Evolutionary conservation across 176 grass and related monocot genomes (phyloP).

Genomic region (Panicum miliaceum): DNA sequence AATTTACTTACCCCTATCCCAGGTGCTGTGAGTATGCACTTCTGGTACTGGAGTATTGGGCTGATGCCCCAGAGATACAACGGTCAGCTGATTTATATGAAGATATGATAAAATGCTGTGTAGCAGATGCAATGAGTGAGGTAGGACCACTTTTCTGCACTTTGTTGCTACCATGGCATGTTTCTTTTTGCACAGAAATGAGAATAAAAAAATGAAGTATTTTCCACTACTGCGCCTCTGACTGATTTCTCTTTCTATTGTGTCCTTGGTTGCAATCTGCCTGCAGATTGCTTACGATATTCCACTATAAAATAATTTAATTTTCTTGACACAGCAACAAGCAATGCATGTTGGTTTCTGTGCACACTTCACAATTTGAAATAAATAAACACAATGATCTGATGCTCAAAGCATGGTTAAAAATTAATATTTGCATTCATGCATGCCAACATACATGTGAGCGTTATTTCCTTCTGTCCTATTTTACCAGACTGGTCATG

Average conservation of each 20-base stretch:
- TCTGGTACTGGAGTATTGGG: slow-evolving; percentile 93
- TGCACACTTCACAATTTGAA: slow-evolving; percentile 19
- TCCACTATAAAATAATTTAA: slow-evolving; percentile 3
- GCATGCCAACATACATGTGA: background rate
- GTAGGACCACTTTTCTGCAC: slow-evolving; percentile 46
- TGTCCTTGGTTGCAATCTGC: background rate
- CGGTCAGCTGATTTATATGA: slow-evolving; percentile 87
- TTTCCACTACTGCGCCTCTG: too few relatives aligned
- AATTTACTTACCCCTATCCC: slow-evolving; percentile 35
- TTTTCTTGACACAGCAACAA: slow-evolving; percentile 15
- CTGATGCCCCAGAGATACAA: slow-evolving; percentile 97
- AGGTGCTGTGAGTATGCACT: slow-evolving; percentile 97
- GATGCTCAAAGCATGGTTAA: slow-evolving; percentile 15
- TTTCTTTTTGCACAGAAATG: slow-evolving; percentile 13
- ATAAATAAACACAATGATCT: slow-evolving; percentile 3
- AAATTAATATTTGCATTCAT: background rate
- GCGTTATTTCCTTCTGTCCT: background rate
- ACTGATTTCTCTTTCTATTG: background rate
- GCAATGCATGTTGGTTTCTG: slow-evolving; percentile 18
- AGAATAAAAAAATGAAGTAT: background rate
- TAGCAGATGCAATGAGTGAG: slow-evolving; percentile 99
- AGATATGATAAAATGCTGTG: slow-evolving; percentile 96
- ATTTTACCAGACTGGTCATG: background rate
- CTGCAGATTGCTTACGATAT: slow-evolving; percentile 12
- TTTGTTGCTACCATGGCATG: slow-evolving; percentile 7